Conservation (phyloP, 768 basidiomycete genomes). For the Trametes cubensis region DNA sequence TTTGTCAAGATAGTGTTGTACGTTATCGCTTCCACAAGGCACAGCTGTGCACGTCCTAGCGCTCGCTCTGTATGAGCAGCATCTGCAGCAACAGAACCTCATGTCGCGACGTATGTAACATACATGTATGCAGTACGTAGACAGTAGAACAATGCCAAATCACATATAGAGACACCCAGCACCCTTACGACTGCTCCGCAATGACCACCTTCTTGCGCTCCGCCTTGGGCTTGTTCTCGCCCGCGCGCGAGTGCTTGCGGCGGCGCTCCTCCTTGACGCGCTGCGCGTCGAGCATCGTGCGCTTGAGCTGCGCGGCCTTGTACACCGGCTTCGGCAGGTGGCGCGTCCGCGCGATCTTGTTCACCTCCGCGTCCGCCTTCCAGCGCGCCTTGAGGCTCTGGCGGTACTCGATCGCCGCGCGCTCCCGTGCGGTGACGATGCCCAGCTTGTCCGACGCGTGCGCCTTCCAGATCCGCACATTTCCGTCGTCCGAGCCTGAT, state of each 20-base stretch:
- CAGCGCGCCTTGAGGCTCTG: constrained; percentile 86
- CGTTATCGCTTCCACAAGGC: no score
- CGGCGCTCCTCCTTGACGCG: constrained; percentile 93
- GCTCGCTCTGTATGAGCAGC: no score
- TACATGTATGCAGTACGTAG: background rate
- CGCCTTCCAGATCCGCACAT: constrained; percentile 94
- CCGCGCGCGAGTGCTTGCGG: constrained; percentile 84
- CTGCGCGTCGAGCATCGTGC: constrained; percentile 88
- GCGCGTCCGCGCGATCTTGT: constrained; percentile 71
- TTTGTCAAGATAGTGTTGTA: no score
- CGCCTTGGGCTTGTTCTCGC: constrained; percentile 84
- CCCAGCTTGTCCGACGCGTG: constrained; percentile 92
- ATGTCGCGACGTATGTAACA: no score
- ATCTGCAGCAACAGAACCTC: no score
- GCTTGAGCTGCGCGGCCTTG: constrained; percentile 83
- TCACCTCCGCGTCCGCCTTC: constrained; percentile 82
- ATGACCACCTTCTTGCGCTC: constrained; percentile 89
- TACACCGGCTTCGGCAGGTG: constrained; percentile 92
- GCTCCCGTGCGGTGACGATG: constrained; percentile 85
- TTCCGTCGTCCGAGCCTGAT: constrained; percentile 92
- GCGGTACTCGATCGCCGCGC: constrained; percentile 91
- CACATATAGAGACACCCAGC: no score
- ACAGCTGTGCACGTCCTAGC: no score
- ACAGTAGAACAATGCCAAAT: no score
- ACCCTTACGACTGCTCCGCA: constrained; percentile 65